Conservation (phyloP, 495 filamentous ascomycete species). For the Stereocaulon alpinum region DNA sequence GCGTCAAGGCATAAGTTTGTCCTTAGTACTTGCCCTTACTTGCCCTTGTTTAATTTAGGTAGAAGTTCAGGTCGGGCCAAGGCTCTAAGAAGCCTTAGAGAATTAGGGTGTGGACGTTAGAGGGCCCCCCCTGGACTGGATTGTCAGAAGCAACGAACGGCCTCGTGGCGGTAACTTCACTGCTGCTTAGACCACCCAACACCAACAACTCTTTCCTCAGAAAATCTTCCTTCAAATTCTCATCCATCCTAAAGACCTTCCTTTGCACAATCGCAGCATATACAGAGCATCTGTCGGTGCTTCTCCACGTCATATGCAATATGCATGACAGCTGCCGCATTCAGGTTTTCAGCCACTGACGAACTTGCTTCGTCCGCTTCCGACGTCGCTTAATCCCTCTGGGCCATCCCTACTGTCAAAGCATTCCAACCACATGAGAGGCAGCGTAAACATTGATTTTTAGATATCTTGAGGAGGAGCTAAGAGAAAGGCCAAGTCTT, state of each 20-base stretch:
- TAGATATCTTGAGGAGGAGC: background rate
- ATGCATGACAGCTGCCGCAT: background rate
- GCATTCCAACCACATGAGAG: background rate
- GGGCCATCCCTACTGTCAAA: background rate
- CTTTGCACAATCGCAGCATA: background rate
- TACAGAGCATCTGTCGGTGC: background rate
- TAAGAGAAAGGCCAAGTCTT: background rate
- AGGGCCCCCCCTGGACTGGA: background rate
- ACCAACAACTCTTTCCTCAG: background rate
- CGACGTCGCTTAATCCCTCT: conserved; percentile 2
- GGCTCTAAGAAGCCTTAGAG: background rate
- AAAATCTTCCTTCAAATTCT: background rate
- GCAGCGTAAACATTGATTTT: background rate
- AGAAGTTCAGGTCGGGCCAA: background rate
- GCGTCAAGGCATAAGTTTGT: background rate
- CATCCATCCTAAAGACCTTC: conserved; percentile 1
- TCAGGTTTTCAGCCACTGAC: conserved; percentile 4
- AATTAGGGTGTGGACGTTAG: background rate
- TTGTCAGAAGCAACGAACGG: background rate
- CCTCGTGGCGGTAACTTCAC: background rate
- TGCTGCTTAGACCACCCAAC: background rate
- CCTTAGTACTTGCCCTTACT: too few relatives aligned
- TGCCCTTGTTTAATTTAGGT: background rate
- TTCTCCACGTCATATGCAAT: conserved; percentile 3
- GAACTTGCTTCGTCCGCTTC: background rate